Conservation (phyloP, 2,329 filamentous ascomycete genomes). For the Colletotrichum kahawae region DNA sequence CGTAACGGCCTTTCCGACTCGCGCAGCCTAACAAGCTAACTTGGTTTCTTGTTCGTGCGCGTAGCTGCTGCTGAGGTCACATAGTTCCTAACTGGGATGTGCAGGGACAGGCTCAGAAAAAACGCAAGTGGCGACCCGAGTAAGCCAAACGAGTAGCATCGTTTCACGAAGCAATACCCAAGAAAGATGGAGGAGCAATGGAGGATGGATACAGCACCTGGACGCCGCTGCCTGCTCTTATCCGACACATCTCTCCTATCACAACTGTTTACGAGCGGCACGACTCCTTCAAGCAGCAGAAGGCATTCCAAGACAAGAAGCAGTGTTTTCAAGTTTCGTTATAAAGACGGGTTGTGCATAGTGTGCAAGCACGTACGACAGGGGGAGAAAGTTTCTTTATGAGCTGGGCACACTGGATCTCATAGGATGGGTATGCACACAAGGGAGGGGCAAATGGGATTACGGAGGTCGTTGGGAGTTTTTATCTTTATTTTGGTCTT, state of each 20-base stretch:
- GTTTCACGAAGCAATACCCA: slow-evolving; percentile 20
- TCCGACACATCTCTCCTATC: not conserved
- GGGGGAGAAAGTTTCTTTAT: not conserved
- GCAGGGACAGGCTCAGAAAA: slow-evolving; percentile 25
- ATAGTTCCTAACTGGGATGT: slow-evolving; percentile 25
- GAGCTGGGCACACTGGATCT: not conserved
- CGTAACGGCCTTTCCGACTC: slow-evolving; percentile 47
- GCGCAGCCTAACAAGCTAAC: slow-evolving; percentile 42
- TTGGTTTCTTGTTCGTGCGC: slow-evolving; percentile 28
- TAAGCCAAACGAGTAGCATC: slow-evolving; percentile 14
- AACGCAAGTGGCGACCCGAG: slow-evolving; percentile 24
- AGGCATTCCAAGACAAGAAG: not conserved
- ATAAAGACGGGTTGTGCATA: not conserved
- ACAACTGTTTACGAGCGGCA: not conserved
- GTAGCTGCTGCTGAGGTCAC: slow-evolving; percentile 23
- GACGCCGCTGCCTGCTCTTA: not conserved
- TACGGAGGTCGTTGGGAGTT: slow-evolving; percentile 13
- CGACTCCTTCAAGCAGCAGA: not conserved
- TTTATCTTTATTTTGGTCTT: not conserved
- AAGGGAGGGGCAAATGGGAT: not conserved
- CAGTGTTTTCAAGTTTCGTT: not conserved
- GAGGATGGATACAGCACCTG: not conserved
- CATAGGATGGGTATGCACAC: not conserved
- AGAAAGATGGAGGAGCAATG: slow-evolving; percentile 7
- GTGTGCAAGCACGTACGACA: not conserved